These are phyloP conservation scores for Omphalotus guepiniiformis DNA, from an alignment of 768 basidiomycete species.

Conservation along the genomic window DNA sequence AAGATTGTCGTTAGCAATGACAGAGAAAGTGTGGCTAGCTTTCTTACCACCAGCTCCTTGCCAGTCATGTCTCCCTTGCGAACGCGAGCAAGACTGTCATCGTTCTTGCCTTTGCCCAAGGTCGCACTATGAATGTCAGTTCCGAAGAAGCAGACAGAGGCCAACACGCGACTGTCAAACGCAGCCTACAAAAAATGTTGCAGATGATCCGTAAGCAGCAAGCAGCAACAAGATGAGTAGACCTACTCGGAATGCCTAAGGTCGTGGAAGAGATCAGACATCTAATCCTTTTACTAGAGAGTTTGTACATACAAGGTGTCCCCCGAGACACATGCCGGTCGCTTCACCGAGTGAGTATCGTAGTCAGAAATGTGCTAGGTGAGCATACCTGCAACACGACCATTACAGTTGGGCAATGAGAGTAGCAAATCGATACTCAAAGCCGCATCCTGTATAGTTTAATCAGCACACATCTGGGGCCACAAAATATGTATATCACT, in stretches of 20 bases:
- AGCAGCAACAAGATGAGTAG: background rate
- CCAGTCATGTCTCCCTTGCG: constrained; percentile 68
- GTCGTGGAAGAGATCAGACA: constrained; percentile 5
- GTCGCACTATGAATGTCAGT: constrained; percentile 90
- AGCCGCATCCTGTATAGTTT: constrained; percentile 66
- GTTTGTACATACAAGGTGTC: constrained; percentile 62
- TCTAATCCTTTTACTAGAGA: background rate
- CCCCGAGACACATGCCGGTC: constrained; percentile 90
- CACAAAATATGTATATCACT: too few species aligned
- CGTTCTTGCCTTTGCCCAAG: constrained; percentile 79
- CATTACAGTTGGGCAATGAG: constrained; percentile 80
- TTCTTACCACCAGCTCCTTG: constrained; percentile 77
- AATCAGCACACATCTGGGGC: too few species aligned
- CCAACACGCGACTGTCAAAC: constrained; percentile 77
- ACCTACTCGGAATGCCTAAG: constrained; percentile 39
- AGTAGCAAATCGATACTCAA: constrained; percentile 71
- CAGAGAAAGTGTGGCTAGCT: background rate
- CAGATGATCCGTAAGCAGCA: background rate
- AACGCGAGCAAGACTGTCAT: constrained; percentile 76
- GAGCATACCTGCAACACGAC: constrained; percentile 74
- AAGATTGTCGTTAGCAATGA: background rate
- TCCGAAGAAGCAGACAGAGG: constrained; percentile 92
- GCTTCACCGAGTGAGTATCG: constrained; percentile 32
- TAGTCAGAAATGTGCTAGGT: constrained; percentile 5
- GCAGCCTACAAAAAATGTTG: constrained; percentile 56